These are phyloP conservation scores for Stemphylium lycopersici DNA, from an alignment of 2,329 filamentous ascomycete genomes.

Conservation along the genomic window DNA sequence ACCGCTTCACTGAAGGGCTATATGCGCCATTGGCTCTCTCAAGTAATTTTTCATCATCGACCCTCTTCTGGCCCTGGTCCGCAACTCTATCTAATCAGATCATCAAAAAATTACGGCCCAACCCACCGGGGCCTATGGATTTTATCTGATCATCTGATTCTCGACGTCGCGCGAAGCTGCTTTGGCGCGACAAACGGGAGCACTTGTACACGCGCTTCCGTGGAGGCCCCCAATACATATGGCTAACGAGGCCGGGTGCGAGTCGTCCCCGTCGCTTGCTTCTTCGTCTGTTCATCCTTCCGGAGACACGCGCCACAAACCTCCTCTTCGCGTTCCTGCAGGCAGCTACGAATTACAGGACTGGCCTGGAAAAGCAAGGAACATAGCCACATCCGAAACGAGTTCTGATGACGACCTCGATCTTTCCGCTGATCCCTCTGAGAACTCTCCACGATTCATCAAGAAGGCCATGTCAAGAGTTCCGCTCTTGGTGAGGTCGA, in stretches of 20 bases:
- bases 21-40: constrained; percentile 2
- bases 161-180: constrained; percentile 23
- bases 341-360: constrained; percentile 42
- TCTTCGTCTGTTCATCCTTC: constrained; percentile 27
- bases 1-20: constrained; percentile 10
- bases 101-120: constrained; percentile 16
- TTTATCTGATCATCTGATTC: constrained; percentile 39
- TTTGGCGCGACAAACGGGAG: constrained; percentile 29
- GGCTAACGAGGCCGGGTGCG: constrained; percentile 24
- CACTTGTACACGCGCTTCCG: constrained; percentile 27
- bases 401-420: constrained; percentile 39
- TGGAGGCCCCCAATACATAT: constrained; percentile 33
- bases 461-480: constrained; percentile 54
- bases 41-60: constrained; percentile 1
- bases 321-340: constrained; percentile 20
- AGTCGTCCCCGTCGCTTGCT: constrained; percentile 22
- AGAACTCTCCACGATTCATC: constrained; percentile 20
- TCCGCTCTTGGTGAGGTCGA: constrained; percentile 65
- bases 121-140: constrained; percentile 2
- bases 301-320: constrained; percentile 29
- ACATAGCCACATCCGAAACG: constrained; percentile 31
- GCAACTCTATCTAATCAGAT: constrained; percentile 35
- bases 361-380: constrained; percentile 36
- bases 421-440: constrained; percentile 18
- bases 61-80: constrained; percentile 6